A percentile compares a stretch with the other conserved stretches of the same genome.
phyloP scores from a whole-genome alignment of 257 asterid genomes.

The Nicotiana obtusifolia region DNA sequence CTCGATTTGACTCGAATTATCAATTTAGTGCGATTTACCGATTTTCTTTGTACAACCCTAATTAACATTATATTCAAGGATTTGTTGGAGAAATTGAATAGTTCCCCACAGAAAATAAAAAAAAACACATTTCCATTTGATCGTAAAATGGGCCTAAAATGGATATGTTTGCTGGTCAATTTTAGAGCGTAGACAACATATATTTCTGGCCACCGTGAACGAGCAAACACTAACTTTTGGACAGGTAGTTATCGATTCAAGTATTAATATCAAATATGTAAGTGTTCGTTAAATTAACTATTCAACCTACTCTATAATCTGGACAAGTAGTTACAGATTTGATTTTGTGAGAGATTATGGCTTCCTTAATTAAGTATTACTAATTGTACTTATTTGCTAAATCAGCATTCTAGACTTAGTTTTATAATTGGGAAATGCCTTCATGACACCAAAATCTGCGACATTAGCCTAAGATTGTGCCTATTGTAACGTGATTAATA shows the following conservation, averaged over 20 bases:
- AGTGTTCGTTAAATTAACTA: background rate
- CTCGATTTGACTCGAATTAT: no score
- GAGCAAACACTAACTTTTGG: slow-evolving; percentile 2
- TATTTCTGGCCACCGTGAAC: slow-evolving; percentile 15
- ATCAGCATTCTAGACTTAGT: background rate
- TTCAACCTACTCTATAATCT: slow-evolving; percentile 1
- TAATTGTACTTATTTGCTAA: slow-evolving; percentile 5
- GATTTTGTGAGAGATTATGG: background rate
- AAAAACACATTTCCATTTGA: background rate
- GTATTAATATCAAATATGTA: background rate
- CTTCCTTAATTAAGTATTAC: background rate
- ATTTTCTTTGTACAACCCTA: no score
- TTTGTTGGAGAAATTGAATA: slow-evolving; percentile 41
- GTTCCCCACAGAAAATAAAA: slow-evolving; percentile 19
- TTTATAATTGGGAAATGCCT: background rate
- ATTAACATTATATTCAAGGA: slow-evolving; percentile 21
- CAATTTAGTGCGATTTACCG: no score
- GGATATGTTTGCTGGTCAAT: slow-evolving; percentile 27
- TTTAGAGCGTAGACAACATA: slow-evolving; percentile 18
- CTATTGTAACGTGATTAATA: background rate
- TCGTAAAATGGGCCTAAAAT: slow-evolving; percentile 16
- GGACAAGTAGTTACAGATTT: background rate
- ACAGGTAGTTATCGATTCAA: slow-evolving; percentile 15
- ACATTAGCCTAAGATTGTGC: slow-evolving; percentile 32
- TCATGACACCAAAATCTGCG: slow-evolving; percentile 28